These are phyloP conservation scores for Stagonosporopsis cucurbitacearum DNA, from an alignment of 2,329 filamentous ascomycete genomes.

Conservation along the genomic window DNA sequence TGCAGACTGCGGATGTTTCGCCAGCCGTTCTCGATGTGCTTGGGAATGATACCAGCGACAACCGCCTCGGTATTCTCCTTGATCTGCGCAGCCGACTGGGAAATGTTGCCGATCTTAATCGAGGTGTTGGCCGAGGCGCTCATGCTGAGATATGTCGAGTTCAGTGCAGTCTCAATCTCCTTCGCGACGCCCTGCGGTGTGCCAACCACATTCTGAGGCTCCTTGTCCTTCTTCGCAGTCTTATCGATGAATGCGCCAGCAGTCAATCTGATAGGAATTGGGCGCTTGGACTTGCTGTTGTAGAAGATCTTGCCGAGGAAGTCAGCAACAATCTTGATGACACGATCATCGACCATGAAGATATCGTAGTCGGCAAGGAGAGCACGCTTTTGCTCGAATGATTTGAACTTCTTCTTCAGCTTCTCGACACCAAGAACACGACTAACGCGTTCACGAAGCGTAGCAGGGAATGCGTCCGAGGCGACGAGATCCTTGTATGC, in stretches of 20 bases:
- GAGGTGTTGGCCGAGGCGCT: slow-evolving; percentile 79
- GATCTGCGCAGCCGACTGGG: slow-evolving; percentile 76
- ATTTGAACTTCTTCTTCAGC: slow-evolving; percentile 86
- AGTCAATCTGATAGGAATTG: slow-evolving; percentile 79
- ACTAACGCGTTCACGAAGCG: slow-evolving; percentile 56
- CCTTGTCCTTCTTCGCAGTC: slow-evolving; percentile 48
- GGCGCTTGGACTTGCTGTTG: slow-evolving; percentile 80
- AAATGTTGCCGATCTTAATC: slow-evolving; percentile 77
- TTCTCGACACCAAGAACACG: slow-evolving; percentile 81
- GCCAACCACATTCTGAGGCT: slow-evolving; percentile 54
- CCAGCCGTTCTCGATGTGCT: slow-evolving; percentile 86
- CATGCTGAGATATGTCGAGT: slow-evolving; percentile 80
- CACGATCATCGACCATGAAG: slow-evolving; percentile 90
- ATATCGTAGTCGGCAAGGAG: slow-evolving; percentile 86
- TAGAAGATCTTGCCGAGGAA: slow-evolving; percentile 93
- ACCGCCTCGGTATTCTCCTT: slow-evolving; percentile 81
- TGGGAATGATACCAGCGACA: slow-evolving; percentile 67
- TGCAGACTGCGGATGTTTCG: slow-evolving; percentile 83
- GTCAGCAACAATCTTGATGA: slow-evolving; percentile 74
- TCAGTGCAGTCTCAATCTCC: slow-evolving; percentile 80
- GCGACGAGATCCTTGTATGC: slow-evolving; percentile 88
- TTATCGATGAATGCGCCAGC: slow-evolving; percentile 67
- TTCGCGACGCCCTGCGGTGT: slow-evolving; percentile 72
- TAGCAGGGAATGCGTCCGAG: slow-evolving; percentile 64
- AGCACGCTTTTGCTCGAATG: slow-evolving; percentile 81